These are phyloP conservation scores for Gentiana macrophylla DNA, from an alignment of 257 asterid genomes.

Conservation along the genomic window DNA sequence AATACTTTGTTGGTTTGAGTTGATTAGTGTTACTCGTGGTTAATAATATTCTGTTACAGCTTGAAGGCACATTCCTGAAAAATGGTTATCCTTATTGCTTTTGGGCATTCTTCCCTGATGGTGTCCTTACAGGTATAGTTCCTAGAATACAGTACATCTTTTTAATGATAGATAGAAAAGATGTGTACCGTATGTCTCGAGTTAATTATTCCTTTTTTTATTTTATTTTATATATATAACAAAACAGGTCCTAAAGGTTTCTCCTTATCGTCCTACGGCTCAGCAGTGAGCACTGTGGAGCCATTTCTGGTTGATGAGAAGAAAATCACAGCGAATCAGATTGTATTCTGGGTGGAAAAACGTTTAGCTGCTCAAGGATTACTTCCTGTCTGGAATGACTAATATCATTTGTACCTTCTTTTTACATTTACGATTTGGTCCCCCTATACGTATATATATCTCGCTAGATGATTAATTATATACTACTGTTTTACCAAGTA, in stretches of 20 bases:
- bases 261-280: slow-evolving; percentile 62
- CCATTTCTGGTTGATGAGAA: slow-evolving; percentile 86
- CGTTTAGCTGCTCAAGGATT: slow-evolving; percentile 97
- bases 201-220: background rate
- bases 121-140: slow-evolving; percentile 43
- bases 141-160: too few relatives aligned
- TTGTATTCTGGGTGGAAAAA: slow-evolving; percentile 88
- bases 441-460: too few relatives aligned
- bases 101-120: slow-evolving; percentile 89
- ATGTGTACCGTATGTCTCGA: too few relatives aligned
- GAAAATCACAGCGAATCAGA: slow-evolving; percentile 57
- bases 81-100: slow-evolving; percentile 57
- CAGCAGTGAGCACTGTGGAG: slow-evolving; percentile 60
- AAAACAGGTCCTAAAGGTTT: slow-evolving; percentile 71
- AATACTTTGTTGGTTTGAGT: background rate
- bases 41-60: slow-evolving; percentile 26
- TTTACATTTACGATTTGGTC: too few relatives aligned
- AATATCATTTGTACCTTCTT: background rate
- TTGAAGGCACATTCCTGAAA: slow-evolving; percentile 73
- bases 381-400: slow-evolving; percentile 76
- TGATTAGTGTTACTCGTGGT: background rate
- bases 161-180: too few relatives aligned
- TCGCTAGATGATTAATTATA: too few relatives aligned
- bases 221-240: background rate
- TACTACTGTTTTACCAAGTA: background rate